These are phyloP conservation scores for Arabidopsis hybrid DNA, from an alignment of 441 rosid species.

Conservation along the genomic window DNA sequence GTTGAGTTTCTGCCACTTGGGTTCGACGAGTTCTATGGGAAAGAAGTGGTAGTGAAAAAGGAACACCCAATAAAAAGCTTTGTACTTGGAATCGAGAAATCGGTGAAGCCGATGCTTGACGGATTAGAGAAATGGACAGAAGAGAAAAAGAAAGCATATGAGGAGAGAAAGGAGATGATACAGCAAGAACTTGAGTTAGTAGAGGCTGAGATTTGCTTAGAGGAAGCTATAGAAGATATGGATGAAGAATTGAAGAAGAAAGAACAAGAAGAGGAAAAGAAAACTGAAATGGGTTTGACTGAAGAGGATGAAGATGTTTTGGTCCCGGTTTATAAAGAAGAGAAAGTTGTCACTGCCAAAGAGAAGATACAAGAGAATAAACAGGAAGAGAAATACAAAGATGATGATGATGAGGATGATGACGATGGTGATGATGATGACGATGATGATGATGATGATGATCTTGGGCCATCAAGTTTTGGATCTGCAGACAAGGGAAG, in stretches of 20 bases:
- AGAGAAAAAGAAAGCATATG: slow-evolving; percentile 69
- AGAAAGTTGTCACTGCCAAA: slow-evolving; percentile 45
- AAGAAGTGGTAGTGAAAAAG: slow-evolving; percentile 53
- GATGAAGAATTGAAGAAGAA: slow-evolving; percentile 62
- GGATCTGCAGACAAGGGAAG: slow-evolving; percentile 68
- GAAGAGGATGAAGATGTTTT: slow-evolving; percentile 54
- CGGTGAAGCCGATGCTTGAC: slow-evolving; percentile 55
- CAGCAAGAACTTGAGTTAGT: slow-evolving; percentile 73
- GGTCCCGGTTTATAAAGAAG: slow-evolving; percentile 44
- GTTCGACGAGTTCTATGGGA: slow-evolving; percentile 84
- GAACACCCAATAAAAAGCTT: slow-evolving; percentile 54
- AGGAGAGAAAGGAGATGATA: slow-evolving; percentile 61
- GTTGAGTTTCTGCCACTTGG: slow-evolving; percentile 82
- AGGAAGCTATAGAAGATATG: slow-evolving; percentile 87
- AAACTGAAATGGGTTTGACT: slow-evolving; percentile 50
- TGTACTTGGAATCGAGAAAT: slow-evolving; percentile 58
- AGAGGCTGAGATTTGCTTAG: slow-evolving; percentile 82
- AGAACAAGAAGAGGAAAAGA: slow-evolving; percentile 70
- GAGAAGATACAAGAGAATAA: slow-evolving; percentile 42
- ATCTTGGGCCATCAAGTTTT: slow-evolving; percentile 71
- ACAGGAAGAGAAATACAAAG: slow-evolving; percentile 50
- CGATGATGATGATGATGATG: slow-evolving; percentile 57
- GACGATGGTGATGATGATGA: slow-evolving; percentile 28
- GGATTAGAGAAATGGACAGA: slow-evolving; percentile 79
- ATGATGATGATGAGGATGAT: slow-evolving; percentile 49